Base-by-base conservation (phyloP, 2,329 filamentous ascomycete genomes). In the Dissoconium aciculare region DNA sequence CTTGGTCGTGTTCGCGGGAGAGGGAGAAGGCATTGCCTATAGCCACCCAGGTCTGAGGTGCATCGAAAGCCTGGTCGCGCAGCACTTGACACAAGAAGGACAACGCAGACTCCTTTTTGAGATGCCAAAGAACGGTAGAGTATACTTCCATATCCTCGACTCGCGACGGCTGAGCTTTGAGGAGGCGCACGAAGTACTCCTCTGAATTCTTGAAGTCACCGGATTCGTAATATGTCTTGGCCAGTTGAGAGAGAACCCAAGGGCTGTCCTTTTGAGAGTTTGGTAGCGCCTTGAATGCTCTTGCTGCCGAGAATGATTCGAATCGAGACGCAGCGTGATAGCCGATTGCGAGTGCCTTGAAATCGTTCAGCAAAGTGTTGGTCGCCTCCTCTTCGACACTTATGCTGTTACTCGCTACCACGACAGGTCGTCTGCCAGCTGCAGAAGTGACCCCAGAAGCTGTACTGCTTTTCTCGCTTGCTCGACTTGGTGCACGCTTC, bases 91-190 rank as follows among this genome's bases (percentile, higher is more conserved):
- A 83, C 15, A 98, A 66, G 56, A 89, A 92, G 1, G 87, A 85
- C 13, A 98, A 66, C 38, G 94, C 82, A 0, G 84, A 80, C 50
- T 94, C 87, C 40, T 80, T 77, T 56, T 92, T 93, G 39, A 94
- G 62, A 54, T 94, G 85, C 89, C 91, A 98, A n/a, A 98, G 67
- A n/a, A 92, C 78, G 1, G 89, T 98, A 10, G 87, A 95, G 57
- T 93, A 98, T 19, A 95, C 76, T 52, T 98, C 89, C 85, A 95
- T 94, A 49, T 94, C 85, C 50, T 92, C 79, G 26, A 91, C 66
- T 3, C 82, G 74, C 1, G 81, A 80, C 1, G 87, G 87, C 9
- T 81, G 76, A 43, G 89, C 66, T 17, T 77, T 70, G 30, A 83
- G 75, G 42, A 98, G 71, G 33, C 75, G 74, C 35, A 74, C 67